A percentile compares a stretch with the other conserved stretches of the same genome.
Conservation (phyloP, 371 early-diverging fungal species). For the Mortierella sp. region DNA sequence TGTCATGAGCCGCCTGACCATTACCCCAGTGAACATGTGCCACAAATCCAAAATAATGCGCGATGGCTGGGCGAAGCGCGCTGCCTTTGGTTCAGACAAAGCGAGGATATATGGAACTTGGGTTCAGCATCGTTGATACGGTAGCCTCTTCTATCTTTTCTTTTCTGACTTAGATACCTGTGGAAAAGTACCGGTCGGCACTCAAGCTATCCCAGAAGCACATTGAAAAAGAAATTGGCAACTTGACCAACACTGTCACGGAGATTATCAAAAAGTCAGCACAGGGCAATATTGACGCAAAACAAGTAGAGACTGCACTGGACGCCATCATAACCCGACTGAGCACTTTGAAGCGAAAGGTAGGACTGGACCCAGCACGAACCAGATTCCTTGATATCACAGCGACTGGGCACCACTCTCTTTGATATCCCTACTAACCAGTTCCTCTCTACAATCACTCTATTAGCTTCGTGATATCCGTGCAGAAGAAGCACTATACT, state of each 20-base stretch:
- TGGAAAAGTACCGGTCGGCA: slow-evolving; percentile 88
- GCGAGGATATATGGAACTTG: background rate
- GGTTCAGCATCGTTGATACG: background rate
- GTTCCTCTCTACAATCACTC: background rate
- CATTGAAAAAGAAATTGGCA: slow-evolving; percentile 81
- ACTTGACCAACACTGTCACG: slow-evolving; percentile 41
- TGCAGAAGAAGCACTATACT: slow-evolving; percentile 75
- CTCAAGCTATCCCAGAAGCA: slow-evolving; percentile 83
- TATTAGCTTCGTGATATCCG: slow-evolving; percentile 78
- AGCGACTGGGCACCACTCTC: background rate
- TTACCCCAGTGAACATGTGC: background rate
- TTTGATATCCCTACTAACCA: background rate
- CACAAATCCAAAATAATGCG: too few species aligned
- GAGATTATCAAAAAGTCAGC: slow-evolving; percentile 46
- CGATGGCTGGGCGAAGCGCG: background rate
- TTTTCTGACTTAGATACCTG: slow-evolving; percentile 75
- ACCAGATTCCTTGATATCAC: background rate
- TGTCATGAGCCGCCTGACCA: background rate
- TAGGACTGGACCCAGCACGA: slow-evolving; percentile 32
- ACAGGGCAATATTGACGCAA: slow-evolving; percentile 49
- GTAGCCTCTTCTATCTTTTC: background rate
- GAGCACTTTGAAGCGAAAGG: slow-evolving; percentile 78
- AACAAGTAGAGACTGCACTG: slow-evolving; percentile 63
- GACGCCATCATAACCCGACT: slow-evolving; percentile 75
- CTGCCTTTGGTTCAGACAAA: background rate